Evolutionary conservation across 192 early-diverging fungal species (phyloP), one percentile per base, ranked within the genome.

Genomic region (Backusella liffmaniae): DNA sequence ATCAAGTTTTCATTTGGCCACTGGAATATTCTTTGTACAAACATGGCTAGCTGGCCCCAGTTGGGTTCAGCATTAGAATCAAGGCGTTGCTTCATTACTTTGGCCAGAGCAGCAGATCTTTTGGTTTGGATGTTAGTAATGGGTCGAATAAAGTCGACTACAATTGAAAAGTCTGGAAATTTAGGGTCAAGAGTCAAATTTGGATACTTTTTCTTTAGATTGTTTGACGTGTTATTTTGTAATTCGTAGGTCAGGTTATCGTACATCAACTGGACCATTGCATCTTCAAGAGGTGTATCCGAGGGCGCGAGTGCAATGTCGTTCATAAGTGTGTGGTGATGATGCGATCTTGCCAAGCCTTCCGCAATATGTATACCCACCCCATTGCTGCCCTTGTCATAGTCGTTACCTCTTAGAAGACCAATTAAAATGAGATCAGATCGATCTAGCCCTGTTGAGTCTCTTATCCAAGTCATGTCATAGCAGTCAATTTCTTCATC

Each of bases 371-470:
- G 29, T 0, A 76, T 75, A 26, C 80, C 80, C n/a, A 82, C 70
- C 0, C 73, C 66, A 12, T 23, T 41, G 2, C 35, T 71, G 10
- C 80, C 80, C 5, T n/a, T 29, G 23, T 68, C 66, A 23, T 82
- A 82, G 32, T 77, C 76, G 4, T 35, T 62, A 7, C 80, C 80
- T n/a, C 72, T 39, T 1, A 82, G 9, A 16, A 82, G 37, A 0
- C 46, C 80, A 0, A 82, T 77, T 0, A 82, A 23, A 0, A 82
- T 77, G 21, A 82, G 34, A 18, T 72, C 80, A 68, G 71, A 71
- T 23, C 73, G 59, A 59, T 82, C 80, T 0, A 82, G 18, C 0
- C 39, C 69, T 10, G 70, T 51, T 18, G 36, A 5, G 12, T 72
- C 42, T 15, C 59, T 35, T 13, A 81, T 69, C 44, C 65, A 73